Evolutionary conservation across 163 green algal genomes (phyloP).

Genomic region (Coccomyxa subellipsoidea): DNA sequence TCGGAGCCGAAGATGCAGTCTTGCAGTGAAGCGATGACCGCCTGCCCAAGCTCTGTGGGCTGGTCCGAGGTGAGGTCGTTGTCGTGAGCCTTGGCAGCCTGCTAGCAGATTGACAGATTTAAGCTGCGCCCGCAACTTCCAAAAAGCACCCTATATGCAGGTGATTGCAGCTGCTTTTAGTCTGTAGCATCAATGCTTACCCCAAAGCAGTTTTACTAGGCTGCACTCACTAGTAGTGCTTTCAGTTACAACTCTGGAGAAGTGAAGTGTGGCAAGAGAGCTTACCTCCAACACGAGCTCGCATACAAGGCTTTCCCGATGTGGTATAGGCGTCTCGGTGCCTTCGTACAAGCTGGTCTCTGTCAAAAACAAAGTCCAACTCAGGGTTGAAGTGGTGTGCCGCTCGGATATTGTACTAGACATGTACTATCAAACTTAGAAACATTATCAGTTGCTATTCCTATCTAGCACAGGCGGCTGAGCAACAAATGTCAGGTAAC

Average conservation of each 20-base stretch:
- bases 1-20: not conserved
- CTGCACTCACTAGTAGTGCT: not conserved
- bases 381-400: too few species aligned
- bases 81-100: not conserved
- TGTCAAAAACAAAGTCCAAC: not conserved
- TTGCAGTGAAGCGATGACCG: not conserved
- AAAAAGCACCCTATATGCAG: too few species aligned
- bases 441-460: too few species aligned
- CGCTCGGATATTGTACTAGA: too few species aligned
- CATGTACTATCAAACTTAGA: too few species aligned
- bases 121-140: too few species aligned
- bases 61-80: not conserved
- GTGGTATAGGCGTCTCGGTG: not conserved
- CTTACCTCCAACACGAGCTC: not conserved
- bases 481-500: not conserved
- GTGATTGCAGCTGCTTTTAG: too few species aligned
- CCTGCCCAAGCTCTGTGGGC: not conserved
- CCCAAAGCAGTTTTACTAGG: not conserved
- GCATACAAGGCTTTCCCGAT: not conserved
- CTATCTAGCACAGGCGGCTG: too few species aligned
- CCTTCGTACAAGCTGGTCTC: not conserved
- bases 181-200: too few species aligned
- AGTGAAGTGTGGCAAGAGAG: not conserved
- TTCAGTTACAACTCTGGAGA: not conserved
- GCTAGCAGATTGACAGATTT: not conserved